Conservation (phyloP, 2,329 filamentous ascomycete genomes). For the Cordyceps cateniannulata region DNA sequence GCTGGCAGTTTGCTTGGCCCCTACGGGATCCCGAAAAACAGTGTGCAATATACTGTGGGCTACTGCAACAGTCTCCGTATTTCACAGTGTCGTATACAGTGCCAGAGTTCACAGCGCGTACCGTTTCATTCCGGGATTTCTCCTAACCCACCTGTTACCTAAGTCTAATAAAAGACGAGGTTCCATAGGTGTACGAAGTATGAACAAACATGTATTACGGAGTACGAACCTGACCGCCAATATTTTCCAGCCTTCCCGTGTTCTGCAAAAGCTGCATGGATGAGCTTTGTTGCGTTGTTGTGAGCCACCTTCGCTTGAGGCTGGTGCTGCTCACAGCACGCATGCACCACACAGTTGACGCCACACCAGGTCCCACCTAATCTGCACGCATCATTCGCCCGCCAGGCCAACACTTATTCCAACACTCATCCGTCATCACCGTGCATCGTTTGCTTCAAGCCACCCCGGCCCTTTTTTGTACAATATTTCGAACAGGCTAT, state of each 20-base stretch:
- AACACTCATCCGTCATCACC: neutral
- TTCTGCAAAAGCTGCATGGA: too few relatives aligned
- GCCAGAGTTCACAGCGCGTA: neutral
- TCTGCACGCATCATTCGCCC: neutral
- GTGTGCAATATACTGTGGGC: neutral
- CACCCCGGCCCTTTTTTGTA: neutral
- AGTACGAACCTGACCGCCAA: neutral
- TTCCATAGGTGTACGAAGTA: too few relatives aligned
- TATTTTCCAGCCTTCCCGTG: neutral
- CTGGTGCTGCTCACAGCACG: neutral
- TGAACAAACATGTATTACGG: too few relatives aligned
- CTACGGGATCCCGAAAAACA: neutral
- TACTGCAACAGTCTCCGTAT: too few relatives aligned
- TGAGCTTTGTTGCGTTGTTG: too few relatives aligned
- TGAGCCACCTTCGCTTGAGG: neutral
- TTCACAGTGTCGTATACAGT: neutral
- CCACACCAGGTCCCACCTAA: slow-evolving; percentile 9
- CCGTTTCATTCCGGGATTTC: neutral
- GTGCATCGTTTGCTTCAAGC: neutral
- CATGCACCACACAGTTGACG: neutral
- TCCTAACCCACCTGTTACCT: neutral
- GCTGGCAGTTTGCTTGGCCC: neutral
- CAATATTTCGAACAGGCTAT: neutral
- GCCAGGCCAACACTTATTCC: neutral
- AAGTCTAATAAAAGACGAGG: neutral